Base-by-base conservation (phyloP, 441 rosid species). In the Iberis amara region DNA sequence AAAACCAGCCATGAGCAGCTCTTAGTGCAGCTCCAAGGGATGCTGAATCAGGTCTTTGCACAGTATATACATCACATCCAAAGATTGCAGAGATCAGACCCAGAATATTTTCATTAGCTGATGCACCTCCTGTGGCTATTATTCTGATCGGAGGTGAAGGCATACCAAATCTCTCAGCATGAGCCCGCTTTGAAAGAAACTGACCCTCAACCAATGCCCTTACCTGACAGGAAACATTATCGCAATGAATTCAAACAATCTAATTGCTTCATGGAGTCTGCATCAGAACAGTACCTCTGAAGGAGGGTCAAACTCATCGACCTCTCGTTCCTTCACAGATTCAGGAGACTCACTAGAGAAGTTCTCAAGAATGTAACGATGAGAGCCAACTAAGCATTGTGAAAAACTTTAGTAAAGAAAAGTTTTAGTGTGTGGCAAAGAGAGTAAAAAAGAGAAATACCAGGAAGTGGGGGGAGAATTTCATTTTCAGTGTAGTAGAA, bases 391-490 rank as follows among this genome's bases (percentile, higher is more conserved):
- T 90, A 80, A 41, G 57, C 5, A 36, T 43, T 30, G 14, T 12
- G 33, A 31, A n/a, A 32, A 28, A 30, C 24, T 14, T 58, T 39
- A 52, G 64, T 13, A 48, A 28, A 12, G 11, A 9, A 30, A 28
- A 3, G 21, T 56, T 42, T 14, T 36, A 51, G 7, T 8, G 44
- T 9, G 6, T 47, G 44, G 36, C 40, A 21, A 26, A n/a, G n/a
- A 11, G 48, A 39, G 41, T 11, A 24, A 51, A 15, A 12, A 8
- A 15, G 61, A 45, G 55, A 67, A 72, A 18, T 43, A 89, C 98
- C 86, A 21, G 98, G 95, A 11, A 91, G 86, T 11, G 95, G 96
- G 49, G 98, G 98, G 46, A 87, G 85, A 64, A 91, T 91, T 77
- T 91, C 98, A 47, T 90, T 87, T 54, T 90, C 96, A 73, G 76